Base-by-base conservation (phyloP, 1,284 basidiomycete species). In the Rhizopogon hawkerae region DNA sequence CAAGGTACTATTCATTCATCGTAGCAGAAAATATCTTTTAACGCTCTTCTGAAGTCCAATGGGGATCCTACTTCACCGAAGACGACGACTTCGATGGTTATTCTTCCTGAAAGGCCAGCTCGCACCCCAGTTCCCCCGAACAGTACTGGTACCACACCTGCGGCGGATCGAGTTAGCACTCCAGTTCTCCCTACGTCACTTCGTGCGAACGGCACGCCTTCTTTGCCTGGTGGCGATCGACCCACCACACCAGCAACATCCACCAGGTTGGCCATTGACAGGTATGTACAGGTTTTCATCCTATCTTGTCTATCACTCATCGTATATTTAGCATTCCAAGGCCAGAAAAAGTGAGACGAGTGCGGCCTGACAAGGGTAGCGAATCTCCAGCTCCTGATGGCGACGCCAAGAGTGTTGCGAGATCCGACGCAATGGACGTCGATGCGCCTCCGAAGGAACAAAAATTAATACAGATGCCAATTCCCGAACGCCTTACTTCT, bases 281-380 rank as follows among this genome's bases (percentile, higher is more conserved):
- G 79, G 84, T 85, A 64, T 38, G 60, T 57, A 21, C 52, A 9
- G 26, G 5, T 35, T 14, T 42, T 49, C 11, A 11, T 18, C 9
- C 2, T 11, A 24, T 29, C 38, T 13, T 45, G 57, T 34, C 38
- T 38, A 42, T 47, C 35, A 24, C 9, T 42, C 9, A 50, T 39
- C 34, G 31, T 29, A 11, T 42, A 37, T 50, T 14, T 56, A 89
- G 84, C 57, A 76, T 88, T 47, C 85, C 84, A 11, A 70, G 85
- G 42, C 86, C 86, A 13, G 83, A 86, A 60, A 83, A 87, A 33
- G 82, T 89, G 46, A 85, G 79, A 62, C 72, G 86, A 52, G 73
- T 86, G 13, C 71, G 83, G 39, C 70, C 75, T 14, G 83, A 85
- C 37, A 63, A 66, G 35, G 72, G 68, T 49, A 66, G 59, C n/a